These are phyloP conservation scores for Theobroma cacao DNA, from an alignment of 345 rosid genomes.

Conservation along the genomic window DNA sequence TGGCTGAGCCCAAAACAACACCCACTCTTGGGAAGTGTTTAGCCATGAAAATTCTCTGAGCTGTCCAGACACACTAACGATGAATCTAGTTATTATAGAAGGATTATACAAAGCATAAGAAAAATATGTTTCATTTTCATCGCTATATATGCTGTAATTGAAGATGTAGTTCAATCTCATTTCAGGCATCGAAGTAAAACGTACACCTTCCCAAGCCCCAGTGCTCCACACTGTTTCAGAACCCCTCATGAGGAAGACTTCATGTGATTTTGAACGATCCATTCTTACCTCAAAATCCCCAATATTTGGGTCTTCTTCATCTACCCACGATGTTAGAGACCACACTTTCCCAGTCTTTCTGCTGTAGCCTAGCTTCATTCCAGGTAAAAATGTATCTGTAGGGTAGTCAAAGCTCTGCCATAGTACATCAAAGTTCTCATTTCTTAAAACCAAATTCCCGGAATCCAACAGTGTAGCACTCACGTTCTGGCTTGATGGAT, in stretches of 20 bases:
- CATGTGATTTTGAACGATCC: constrained; percentile 30
- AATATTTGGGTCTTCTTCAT: constrained; percentile 30
- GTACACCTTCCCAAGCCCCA: constrained; percentile 46
- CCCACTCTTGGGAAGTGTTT: neutral
- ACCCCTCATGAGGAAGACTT: constrained; percentile 24
- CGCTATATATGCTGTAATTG: constrained; percentile 22
- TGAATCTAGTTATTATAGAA: neutral
- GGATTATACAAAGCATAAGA: constrained; percentile 15
- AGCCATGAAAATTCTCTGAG: neutral
- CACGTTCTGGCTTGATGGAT: neutral
- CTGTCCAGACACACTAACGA: neutral
- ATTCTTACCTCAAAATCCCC: constrained; percentile 21
- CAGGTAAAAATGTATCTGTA: constrained; percentile 36
- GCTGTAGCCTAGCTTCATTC: constrained; percentile 37
- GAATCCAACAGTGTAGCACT: constrained; percentile 28
- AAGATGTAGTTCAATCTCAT: constrained; percentile 4
- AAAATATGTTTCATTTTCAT: constrained; percentile 27
- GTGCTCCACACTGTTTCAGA: constrained; percentile 2
- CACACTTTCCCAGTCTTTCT: constrained; percentile 4
- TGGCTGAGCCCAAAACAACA: constrained; percentile 11
- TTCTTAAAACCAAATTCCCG: constrained; percentile 41
- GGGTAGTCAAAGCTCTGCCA: constrained; percentile 60
- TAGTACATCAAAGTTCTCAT: constrained; percentile 5
- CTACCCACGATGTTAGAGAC: constrained; percentile 38
- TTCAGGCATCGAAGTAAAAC: constrained; percentile 26